Evolutionary conservation across 1,139 yeast species (phyloP), one percentile per base, ranked within the genome.

Genomic region (Candida sp.): DNA sequence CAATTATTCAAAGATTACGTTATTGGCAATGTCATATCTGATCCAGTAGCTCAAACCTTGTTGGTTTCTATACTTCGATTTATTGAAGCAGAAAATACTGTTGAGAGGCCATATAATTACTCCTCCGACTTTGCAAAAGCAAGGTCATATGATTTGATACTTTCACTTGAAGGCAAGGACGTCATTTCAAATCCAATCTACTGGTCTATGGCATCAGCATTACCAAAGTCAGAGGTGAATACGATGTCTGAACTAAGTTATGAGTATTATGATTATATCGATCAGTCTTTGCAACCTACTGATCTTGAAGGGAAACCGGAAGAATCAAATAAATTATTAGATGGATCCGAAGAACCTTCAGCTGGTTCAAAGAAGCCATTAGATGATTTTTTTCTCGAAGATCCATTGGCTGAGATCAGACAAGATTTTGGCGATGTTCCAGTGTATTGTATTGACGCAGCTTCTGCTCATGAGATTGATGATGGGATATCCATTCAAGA

Each of bases 391-490:
- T 63, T 57, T 45, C 41, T 47, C 1, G 40, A 53, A 2, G 84
- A 81, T 48, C 68, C 75, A 0, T 57, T 70, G 27, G 46, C 48
- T 2, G 34, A 41, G 0, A 45, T 60, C 3, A 53, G 86, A 49
- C 55, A 53, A 32, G 67, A 66, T 23, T 75, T 70, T 47, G 60
- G 58, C 0, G 57, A 67, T 9, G 63, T 75, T 33, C 78, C 84
- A 0, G 82, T 91, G 0, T 93, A 83, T 58, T 90, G 98, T 63
- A 90, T 93, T 46, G 99, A 93, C 63, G 77, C 85, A 3, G 80
- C 73, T 9, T 75, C 75, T 36, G 97, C 98, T 0, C 85, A 86
- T 53, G 99, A 93, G 62, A 87, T 93, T 48, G 99, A 93, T 61
- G 99, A 93, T 62, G 99, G 98, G 38, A 74, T 93, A 23, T 81